These are phyloP conservation scores for Podospora pseudopauciseta DNA, from an alignment of 495 filamentous ascomycete genomes.

Conservation along the genomic window DNA sequence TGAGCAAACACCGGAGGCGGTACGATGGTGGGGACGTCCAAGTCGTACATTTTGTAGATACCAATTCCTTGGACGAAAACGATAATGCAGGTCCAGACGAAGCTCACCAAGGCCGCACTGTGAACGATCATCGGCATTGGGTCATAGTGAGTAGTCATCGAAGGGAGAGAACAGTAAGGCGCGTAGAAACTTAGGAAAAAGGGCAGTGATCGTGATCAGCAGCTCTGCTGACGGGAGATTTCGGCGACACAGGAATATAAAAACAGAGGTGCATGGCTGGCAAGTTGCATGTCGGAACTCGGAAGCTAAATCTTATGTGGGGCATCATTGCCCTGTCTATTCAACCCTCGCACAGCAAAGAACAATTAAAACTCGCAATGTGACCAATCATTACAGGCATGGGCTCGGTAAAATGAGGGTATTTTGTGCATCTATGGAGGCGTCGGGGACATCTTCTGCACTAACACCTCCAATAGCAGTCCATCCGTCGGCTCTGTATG, in stretches of 20 bases:
- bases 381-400: slow-evolving; percentile 4
- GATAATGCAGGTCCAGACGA: slow-evolving; percentile 49
- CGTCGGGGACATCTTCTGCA: not conserved
- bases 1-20: slow-evolving; percentile 3
- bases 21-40: not conserved
- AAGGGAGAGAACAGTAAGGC: slow-evolving; percentile 3
- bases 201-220: not conserved
- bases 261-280: slow-evolving; percentile 7
- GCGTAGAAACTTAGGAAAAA: slow-evolving; percentile 4
- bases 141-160: slow-evolving; percentile 23
- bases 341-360: not conserved
- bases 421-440: not conserved
- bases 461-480: too few relatives aligned
- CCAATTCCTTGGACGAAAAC: slow-evolving; percentile 50
- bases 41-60: slow-evolving; percentile 46
- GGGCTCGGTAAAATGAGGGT: not conserved
- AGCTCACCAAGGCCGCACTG: slow-evolving; percentile 41
- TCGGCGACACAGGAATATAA: slow-evolving; percentile 10
- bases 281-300: not conserved
- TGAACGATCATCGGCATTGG: slow-evolving; percentile 40
- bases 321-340: not conserved
- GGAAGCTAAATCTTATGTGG: slow-evolving; percentile 13
- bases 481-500: too few relatives aligned
- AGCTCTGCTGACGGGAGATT: not conserved
- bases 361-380: not conserved